Evolutionary conservation across 2,329 filamentous ascomycete species (phyloP).

Genomic region (Grosmannia serpens): DNA sequence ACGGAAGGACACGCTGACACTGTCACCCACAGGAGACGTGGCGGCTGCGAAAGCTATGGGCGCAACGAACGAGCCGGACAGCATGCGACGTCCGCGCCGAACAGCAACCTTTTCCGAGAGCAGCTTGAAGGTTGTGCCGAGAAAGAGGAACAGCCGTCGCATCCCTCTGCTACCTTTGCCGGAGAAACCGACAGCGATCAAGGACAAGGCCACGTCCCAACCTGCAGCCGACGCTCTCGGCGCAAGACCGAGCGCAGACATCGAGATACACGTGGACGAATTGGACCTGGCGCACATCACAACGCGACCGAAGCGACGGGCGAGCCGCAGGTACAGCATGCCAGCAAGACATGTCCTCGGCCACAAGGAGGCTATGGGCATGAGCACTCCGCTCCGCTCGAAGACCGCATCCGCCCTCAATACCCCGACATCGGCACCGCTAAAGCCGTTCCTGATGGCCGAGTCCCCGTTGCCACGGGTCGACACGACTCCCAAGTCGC

Average conservation of each 20-base stretch:
- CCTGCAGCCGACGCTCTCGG: no score
- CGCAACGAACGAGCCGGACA: not conserved
- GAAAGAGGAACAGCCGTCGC: not conserved
- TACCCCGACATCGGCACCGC: not conserved
- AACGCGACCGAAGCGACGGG: conserved; percentile 16
- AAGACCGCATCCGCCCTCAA: not conserved
- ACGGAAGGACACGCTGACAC: not conserved
- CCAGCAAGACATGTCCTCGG: not conserved
- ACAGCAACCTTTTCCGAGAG: not conserved
- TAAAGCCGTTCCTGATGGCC: conserved; percentile 14
- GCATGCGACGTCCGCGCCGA: not conserved
- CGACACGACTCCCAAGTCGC: not conserved
- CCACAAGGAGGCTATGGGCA: not conserved
- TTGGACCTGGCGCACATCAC: conserved; percentile 8
- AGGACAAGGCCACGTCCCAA: not conserved
- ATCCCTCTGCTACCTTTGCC: not conserved
- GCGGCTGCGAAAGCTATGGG: not conserved
- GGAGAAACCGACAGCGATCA: not conserved
- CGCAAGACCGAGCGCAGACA: not conserved
- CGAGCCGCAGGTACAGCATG: conserved; percentile 17
- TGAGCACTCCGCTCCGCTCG: not conserved
- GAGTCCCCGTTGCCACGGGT: conserved; percentile 15
- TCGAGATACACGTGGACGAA: not conserved
- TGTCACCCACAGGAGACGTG: not conserved
- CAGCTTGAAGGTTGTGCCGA: not conserved